Base-by-base conservation (phyloP, 768 basidiomycete genomes). In the Suillus occidentalis region DNA sequence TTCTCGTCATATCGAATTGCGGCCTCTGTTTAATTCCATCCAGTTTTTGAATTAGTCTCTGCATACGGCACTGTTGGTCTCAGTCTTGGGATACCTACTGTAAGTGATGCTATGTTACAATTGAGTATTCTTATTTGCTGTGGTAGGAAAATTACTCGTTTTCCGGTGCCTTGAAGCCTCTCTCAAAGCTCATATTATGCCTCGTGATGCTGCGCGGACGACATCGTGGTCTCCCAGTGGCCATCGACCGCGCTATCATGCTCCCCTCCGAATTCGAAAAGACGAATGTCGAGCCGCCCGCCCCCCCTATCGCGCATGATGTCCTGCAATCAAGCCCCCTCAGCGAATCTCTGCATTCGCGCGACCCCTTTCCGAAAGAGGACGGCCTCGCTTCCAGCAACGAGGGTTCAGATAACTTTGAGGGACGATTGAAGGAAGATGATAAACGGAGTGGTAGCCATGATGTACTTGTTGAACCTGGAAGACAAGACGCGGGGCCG, bases 171-270 rank as follows among this genome's bases (percentile, higher is more conserved):
- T 87, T 96, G 65, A 80, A 83, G 16, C 85, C 90, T 0, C 76
- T 97, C 6, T 95, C 95, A 0, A 99, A 99, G 76, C 83, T 99
- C 42, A 87, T 99, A 63, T 69, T 98, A 34, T 89, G 88, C 72
- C 75, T 85, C 12, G 94, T 99, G 69, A 99, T 99, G 94, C 84
- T 99, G 66, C 91, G 97, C 64, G 95, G 95, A 9, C 86, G 94
- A 14, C 95, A 98, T 75, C 89, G 95, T 56, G 93, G 94, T 43
- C 79, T 95, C 8, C 93, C 93, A 0, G 89, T 92, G 25, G 94
- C 92, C 10, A 94, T 95, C 56, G 93, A 95, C 76, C 87, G 95
- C 61, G 92, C 95, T 0, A 85, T 96, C 60, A 83, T 96, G 72
- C 82, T 95, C 20, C 94, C 93, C 0, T 80, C 79, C 42, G 92